A percentile compares a stretch with the other conserved stretches of the same genome.
phyloP scores from a whole-genome alignment of 441 rosid genomes.

The Syzygium syzygioides region DNA sequence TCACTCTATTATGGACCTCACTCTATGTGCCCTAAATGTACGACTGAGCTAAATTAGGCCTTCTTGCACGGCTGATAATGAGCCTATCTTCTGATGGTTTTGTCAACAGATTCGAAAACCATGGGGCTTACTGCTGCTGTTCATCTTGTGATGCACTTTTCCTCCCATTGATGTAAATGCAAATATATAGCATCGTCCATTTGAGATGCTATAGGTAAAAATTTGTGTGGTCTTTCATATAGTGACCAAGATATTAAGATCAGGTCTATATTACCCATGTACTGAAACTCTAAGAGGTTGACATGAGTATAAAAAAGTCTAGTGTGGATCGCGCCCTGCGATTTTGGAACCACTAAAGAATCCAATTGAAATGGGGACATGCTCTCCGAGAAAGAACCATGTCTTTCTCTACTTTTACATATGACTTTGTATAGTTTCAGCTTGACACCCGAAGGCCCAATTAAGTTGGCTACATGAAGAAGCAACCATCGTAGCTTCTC shows the following conservation, averaged over 20 bases:
- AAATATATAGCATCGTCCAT: background rate
- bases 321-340: background rate
- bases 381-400: background rate
- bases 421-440: background rate
- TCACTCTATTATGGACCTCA: background rate
- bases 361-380: background rate
- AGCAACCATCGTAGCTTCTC: background rate
- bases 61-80: background rate
- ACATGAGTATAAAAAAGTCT: background rate
- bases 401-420: background rate
- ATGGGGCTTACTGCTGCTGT: background rate
- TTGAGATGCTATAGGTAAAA: background rate
- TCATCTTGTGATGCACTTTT: background rate
- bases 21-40: background rate
- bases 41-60: background rate
- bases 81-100: background rate
- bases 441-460: background rate
- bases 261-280: background rate
- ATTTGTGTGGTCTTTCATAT: background rate
- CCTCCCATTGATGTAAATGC: background rate
- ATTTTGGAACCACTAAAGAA: background rate
- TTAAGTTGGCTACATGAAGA: background rate
- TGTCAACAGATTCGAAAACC: background rate
- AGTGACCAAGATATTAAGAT: background rate
- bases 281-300: background rate